Base-by-base conservation (phyloP, 768 basidiomycete genomes). In the Chiua virens region DNA sequence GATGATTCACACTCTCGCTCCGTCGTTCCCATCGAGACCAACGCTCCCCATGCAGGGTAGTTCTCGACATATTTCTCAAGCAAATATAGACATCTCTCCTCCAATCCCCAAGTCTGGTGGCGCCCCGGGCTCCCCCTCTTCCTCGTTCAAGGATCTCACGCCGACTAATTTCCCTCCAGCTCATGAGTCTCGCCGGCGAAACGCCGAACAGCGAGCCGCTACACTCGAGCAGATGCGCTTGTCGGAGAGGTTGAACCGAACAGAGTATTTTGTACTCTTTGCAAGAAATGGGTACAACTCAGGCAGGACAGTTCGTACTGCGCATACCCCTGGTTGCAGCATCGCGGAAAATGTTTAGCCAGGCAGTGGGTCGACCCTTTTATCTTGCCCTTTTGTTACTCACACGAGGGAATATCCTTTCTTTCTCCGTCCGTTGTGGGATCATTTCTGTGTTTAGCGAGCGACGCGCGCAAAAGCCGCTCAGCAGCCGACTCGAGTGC, bases 211-310 rank as follows among this genome's bases (percentile, higher is more conserved):
- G 67, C 82, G 89, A 27, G 86, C 85, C 0, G 85, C 85, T 10
- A 80, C 81, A 2, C 75, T 92, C 32, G 83, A 7, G 79, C 82
- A 2, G 89, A 92, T 66, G 61, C 70, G 0, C 73, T 88, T 8
- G 79, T 89, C 47, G 78, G 76, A 18, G 76, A 81, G 49, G 89
- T 91, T 30, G 87, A 90, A 60, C 83, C 86, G 0, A 85, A 85
- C 58, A 68, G 83, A 25, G 86, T 90, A 1, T 88, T 89, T 57
- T 92, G 89, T 62, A 73, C 75, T 3, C 67, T 90, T 2, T 92
- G 89, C 63, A 75, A 79, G 60, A 89, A 90, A 67, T 91, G 89
- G 89, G 87, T 91, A 1, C 89, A 90, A 66, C 75, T 91, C 18
- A 68, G 89, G 37, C 87, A 89, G 64, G 88, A 91, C 58, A 83